phyloP scores from a whole-genome alignment of 2,329 filamentous ascomycete genomes.

The Neonectria punicea region DNA sequence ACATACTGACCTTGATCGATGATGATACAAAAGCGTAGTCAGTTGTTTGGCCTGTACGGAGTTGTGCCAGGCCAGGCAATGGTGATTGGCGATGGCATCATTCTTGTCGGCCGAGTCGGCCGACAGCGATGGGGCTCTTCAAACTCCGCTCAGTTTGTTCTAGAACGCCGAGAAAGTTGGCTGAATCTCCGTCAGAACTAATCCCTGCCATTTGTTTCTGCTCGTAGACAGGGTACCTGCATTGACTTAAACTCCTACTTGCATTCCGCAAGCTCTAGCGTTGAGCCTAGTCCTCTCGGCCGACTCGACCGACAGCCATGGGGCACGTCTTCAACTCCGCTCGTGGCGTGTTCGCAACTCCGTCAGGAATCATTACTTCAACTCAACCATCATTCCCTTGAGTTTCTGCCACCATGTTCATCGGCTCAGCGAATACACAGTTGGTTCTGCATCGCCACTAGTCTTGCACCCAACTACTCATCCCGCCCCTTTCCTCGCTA shows the following conservation, averaged over 20 bases:
- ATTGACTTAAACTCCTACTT: too few relatives aligned
- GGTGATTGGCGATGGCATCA: background rate
- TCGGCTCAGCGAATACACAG: background rate
- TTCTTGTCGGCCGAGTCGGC: constrained; percentile 28
- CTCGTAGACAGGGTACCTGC: too few relatives aligned
- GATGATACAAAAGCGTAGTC: background rate
- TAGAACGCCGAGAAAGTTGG: background rate
- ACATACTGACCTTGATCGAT: background rate
- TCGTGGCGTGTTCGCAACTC: background rate
- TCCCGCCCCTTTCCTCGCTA: constrained; percentile 21
- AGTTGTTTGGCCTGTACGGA: background rate
- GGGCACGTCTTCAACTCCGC: background rate
- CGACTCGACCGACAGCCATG: background rate
- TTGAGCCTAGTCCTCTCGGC: background rate
- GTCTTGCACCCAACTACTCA: background rate
- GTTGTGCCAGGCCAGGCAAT: background rate
- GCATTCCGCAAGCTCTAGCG: background rate
- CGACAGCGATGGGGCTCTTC: constrained; percentile 17
- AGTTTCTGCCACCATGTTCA: background rate
- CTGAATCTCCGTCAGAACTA: background rate
- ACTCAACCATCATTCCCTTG: background rate
- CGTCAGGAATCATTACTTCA: background rate
- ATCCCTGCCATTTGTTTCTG: background rate
- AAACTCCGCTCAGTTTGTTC: background rate
- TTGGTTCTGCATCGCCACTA: background rate